Conservation (phyloP, 257 asterid species). For the Solanum infundibuliforme region DNA sequence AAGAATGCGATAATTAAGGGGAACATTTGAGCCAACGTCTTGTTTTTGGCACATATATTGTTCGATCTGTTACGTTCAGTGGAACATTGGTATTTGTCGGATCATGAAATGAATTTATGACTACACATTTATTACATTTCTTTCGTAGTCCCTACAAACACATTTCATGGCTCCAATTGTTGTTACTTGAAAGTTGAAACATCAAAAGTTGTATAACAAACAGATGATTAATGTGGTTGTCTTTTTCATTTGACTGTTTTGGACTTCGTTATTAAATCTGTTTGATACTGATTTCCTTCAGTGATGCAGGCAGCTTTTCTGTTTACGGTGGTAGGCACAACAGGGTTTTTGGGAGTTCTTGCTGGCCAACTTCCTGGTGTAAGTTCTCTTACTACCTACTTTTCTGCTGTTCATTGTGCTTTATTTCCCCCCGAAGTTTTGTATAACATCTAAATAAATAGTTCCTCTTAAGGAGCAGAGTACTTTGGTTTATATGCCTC, state of each 20-base stretch:
- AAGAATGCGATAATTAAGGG: not conserved
- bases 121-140: not conserved
- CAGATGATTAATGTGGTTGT: not conserved
- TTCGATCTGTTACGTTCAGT: not conserved
- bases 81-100: too few relatives aligned
- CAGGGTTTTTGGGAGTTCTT: constrained; percentile 72
- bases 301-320: constrained; percentile 98
- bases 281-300: constrained; percentile 61
- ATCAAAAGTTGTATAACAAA: not conserved
- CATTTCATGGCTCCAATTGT: not conserved
- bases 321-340: constrained; percentile 86
- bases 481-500: not conserved
- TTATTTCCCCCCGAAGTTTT: not conserved
- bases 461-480: not conserved
- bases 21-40: not conserved
- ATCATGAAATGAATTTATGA: not conserved
- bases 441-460: not conserved
- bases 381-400: constrained; percentile 14
- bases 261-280: not conserved
- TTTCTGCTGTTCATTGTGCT: not conserved
- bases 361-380: constrained; percentile 99
- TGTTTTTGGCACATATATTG: not conserved
- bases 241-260: not conserved
- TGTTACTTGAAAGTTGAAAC: not conserved
- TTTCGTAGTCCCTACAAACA: not conserved